Percentiles rank a stretch among this genome's conserved stretches.
phyloP scores from a whole-genome alignment of 805 yeast genomes.

The Candida ovalis region DNA sequence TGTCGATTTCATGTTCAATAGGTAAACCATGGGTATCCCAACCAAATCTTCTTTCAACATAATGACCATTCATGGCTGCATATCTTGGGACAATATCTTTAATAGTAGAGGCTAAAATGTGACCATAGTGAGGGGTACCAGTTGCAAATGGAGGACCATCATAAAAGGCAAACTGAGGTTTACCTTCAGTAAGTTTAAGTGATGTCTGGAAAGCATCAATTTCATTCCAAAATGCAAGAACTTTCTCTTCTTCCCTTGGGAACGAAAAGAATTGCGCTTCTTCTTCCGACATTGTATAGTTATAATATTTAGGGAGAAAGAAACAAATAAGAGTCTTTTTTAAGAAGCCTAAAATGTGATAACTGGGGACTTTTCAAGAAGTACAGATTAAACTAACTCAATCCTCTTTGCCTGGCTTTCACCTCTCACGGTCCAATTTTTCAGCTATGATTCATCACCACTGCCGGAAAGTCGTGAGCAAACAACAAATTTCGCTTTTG shows the following conservation, averaged over 20 bases:
- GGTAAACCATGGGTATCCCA: conserved; percentile 99
- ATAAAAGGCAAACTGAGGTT: conserved; percentile 86
- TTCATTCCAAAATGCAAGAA: conserved; percentile 79
- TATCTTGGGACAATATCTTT: conserved; percentile 97
- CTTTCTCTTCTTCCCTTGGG: conserved; percentile 85
- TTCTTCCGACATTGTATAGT: conserved; percentile 25
- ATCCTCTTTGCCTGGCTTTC: too few species aligned
- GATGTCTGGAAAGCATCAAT: conserved; percentile 92
- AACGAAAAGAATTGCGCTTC: conserved; percentile 52
- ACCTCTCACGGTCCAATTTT: too few species aligned
- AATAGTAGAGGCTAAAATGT: conserved; percentile 92
- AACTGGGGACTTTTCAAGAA: too few species aligned
- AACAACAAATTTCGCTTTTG: too few species aligned
- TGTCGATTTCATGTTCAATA: conserved; percentile 97
- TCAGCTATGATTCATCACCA: too few species aligned
- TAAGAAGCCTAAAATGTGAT: too few species aligned
- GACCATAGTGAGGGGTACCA: conserved; percentile 99
- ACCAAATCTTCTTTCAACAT: conserved; percentile 96
- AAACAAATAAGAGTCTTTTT: background rate
- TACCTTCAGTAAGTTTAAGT: conserved; percentile 75
- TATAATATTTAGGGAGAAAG: background rate
- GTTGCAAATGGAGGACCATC: conserved; percentile 99
- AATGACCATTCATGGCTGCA: conserved; percentile 96
- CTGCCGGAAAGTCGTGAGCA: too few species aligned
- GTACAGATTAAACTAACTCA: background rate